Evolutionary conservation across 257 asterid species (phyloP), one percentile per base, ranked within the genome.

Genomic region (Nicotiana obtusifolia): DNA sequence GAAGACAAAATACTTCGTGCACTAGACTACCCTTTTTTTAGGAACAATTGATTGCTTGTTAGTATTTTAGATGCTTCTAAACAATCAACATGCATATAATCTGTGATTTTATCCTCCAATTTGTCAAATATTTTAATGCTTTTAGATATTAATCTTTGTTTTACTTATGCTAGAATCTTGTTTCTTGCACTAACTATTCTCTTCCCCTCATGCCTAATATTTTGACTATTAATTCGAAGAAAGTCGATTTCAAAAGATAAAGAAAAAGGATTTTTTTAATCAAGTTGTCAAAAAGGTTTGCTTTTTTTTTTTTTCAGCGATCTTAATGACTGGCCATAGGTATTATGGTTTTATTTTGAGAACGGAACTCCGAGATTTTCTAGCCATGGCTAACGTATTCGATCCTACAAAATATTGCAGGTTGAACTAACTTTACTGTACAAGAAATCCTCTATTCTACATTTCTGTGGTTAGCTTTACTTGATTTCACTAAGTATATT

Each of bases 61-160:
- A 71, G 11, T 53, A 71, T 71, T 44, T 71, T 71, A 71, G 78
- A 44, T 6, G 78, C 60, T 73, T n/a, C 61, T 47, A 75, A 15
- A 75, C 62, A 49, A 73, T 24, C 62, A 49, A 75, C 62, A 15
- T 47, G 37, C 78, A 44, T 44, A 71, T 73, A 47, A 73, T 73
- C 79, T 47, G 24, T 73, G 79, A 73, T 73, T 49, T 47, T 73
- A 47, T 49, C 16, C 79, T 73, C 79, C 79, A 24, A 73, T 73
- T 47, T 14, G 41, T 57, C 79, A 15, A 73, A 4, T 22, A 13
- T 22, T 73, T 47, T 14, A 22, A 7, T 73, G 62, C 16, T 49
- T 49, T 47, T 22, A 49, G 61, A 73, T 15, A 49, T 47, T 49
- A 14, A 1, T 73, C 24, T 14, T 7, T 47, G 62, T 49, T 73